phyloP scores from a whole-genome alignment of 2,329 filamentous ascomycete species.

The Alternaria atra region DNA sequence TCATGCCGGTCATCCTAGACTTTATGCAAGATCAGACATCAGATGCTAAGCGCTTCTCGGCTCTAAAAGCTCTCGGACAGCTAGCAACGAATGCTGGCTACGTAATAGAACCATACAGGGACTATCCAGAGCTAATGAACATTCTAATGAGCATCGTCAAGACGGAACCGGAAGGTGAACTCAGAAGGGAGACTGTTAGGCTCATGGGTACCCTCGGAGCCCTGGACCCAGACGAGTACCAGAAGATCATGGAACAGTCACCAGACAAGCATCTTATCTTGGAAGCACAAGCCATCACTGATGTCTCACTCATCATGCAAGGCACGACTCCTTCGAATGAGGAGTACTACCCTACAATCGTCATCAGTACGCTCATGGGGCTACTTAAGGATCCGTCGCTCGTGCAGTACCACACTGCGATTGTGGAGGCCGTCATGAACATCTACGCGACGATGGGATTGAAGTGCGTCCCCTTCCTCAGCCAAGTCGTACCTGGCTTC shows the following conservation, averaged over 20 bases:
- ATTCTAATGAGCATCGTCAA: conserved; percentile 94
- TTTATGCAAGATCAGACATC: conserved; percentile 95
- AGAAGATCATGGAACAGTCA: conserved; percentile 88
- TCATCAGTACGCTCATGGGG: conserved; percentile 92
- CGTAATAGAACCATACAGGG: conserved; percentile 93
- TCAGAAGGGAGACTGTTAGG: conserved; percentile 95
- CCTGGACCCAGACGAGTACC: conserved; percentile 94
- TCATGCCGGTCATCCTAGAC: conserved; percentile 96
- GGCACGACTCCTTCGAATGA: conserved; percentile 96
- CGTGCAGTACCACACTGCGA: conserved; percentile 87
- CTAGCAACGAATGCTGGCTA: conserved; percentile 96
- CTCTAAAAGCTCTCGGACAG: conserved; percentile 88
- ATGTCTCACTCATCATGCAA: conserved; percentile 98
- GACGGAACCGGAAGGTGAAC: conserved; percentile 83
- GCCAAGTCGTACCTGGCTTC: conserved; percentile 93
- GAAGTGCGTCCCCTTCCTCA: conserved; percentile 94
- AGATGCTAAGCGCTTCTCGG: conserved; percentile 87
- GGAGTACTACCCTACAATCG: conserved; percentile 97
- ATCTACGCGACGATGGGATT: conserved; percentile 96
- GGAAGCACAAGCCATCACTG: conserved; percentile 77
- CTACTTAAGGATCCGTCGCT: conserved; percentile 92
- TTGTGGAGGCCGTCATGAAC: conserved; percentile 98
- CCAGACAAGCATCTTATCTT: conserved; percentile 79
- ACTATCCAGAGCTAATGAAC: conserved; percentile 92
- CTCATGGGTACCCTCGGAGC: conserved; percentile 95